A percentile compares a stretch with the other conserved stretches of the same genome.
phyloP scores from a whole-genome alignment of 257 asterid species.

The Knoxia roxburghii region DNA sequence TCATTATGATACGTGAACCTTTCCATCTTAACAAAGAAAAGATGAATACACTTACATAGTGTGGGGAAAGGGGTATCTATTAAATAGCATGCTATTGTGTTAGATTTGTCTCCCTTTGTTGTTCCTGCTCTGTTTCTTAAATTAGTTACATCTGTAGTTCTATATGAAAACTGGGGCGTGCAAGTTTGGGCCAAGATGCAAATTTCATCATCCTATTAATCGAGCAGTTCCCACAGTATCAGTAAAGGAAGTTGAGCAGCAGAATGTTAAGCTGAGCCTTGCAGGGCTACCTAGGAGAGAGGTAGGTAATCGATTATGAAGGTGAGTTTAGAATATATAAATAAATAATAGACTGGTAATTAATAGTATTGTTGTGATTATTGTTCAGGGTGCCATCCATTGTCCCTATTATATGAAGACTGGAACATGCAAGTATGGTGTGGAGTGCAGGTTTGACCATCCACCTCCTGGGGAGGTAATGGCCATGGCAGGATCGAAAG shows the following conservation, averaged over 20 bases:
- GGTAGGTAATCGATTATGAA: constrained; percentile 35
- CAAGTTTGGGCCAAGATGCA: constrained; percentile 79
- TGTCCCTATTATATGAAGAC: constrained; percentile 98
- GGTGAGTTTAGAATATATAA: background rate
- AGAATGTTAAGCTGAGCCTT: constrained; percentile 68
- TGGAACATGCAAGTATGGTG: constrained; percentile 82
- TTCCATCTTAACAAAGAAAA: background rate
- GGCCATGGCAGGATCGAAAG: constrained; percentile 38
- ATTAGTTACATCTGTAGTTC: constrained; percentile 36
- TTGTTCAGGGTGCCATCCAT: constrained; percentile 67
- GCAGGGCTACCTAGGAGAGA: constrained; percentile 97
- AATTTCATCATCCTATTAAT: constrained; percentile 85
- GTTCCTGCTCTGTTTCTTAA: constrained; percentile 2
- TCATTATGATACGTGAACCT: background rate
- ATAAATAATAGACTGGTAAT: background rate
- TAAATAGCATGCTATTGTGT: background rate
- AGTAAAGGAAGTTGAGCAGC: constrained; percentile 37
- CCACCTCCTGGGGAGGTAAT: constrained; percentile 95
- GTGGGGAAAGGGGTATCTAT: too few relatives aligned
- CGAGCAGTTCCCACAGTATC: constrained; percentile 43
- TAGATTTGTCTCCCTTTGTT: background rate
- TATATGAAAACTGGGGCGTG: constrained; percentile 93
- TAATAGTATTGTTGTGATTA: constrained; percentile 2
- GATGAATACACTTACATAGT: too few relatives aligned
- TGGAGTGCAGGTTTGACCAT: constrained; percentile 88